Conservation (phyloP, 768 basidiomycete genomes). For the Russula earlei region DNA sequence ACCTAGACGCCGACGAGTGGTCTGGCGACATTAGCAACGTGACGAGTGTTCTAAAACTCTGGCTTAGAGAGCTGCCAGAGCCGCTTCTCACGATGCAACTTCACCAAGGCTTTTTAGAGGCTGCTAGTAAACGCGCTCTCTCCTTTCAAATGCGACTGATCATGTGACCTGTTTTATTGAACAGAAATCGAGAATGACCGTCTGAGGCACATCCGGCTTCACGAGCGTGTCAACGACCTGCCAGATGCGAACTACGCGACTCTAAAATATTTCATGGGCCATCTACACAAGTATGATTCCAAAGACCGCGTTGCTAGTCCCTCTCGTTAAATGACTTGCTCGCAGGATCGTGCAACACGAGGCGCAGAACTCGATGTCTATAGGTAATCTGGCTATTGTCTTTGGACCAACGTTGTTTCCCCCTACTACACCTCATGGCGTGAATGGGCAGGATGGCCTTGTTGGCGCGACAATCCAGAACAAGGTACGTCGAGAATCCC, state of each 20-base stretch:
- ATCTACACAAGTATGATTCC: constrained; percentile 71
- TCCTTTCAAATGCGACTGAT: not conserved
- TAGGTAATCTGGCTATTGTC: constrained; percentile 89
- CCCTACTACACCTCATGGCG: constrained; percentile 38
- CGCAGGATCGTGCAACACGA: constrained; percentile 70
- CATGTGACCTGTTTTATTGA: not conserved
- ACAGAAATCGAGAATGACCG: constrained; percentile 89
- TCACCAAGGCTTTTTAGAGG: constrained; percentile 91
- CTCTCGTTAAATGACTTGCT: not conserved
- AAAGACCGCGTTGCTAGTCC: not conserved
- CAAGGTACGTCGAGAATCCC: constrained; percentile 34
- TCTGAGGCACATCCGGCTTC: constrained; percentile 87
- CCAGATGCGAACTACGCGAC: constrained; percentile 99
- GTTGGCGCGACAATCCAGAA: constrained; percentile 67
- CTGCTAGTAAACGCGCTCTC: constrained; percentile 60
- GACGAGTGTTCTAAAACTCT: constrained; percentile 88
- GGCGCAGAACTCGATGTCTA: constrained; percentile 80
- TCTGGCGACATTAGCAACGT: constrained; percentile 92
- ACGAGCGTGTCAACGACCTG: constrained; percentile 95
- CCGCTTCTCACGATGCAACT: constrained; percentile 77
- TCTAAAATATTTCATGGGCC: constrained; percentile 89
- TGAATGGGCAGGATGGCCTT: constrained; percentile 39
- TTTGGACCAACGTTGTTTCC: constrained; percentile 97
- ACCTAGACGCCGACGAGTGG: constrained; percentile 86
- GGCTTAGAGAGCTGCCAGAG: constrained; percentile 93